Evolutionary conservation across 2,329 filamentous ascomycete species (phyloP).

Genomic region (Colletotrichum caudatum): DNA sequence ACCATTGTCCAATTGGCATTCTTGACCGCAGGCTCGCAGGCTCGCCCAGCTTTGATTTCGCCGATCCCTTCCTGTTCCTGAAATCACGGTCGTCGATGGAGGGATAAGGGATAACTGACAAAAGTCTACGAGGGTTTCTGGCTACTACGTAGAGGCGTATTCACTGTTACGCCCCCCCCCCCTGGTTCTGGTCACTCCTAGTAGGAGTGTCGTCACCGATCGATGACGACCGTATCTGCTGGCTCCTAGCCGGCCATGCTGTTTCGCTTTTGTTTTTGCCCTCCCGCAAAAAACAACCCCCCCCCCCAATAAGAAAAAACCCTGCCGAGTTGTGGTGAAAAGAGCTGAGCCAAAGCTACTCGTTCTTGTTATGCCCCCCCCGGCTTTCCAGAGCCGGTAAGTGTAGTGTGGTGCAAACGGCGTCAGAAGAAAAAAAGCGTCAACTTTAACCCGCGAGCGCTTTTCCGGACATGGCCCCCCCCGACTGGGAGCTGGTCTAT

Average conservation of each 20-base stretch:
- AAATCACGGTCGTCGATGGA: neutral
- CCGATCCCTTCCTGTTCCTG: slow-evolving; percentile 36
- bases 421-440: no score
- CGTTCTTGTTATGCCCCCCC: neutral
- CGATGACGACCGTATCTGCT: neutral
- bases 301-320: no score
- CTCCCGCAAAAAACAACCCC: no score
- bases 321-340: slow-evolving; percentile 1
- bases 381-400: no score
- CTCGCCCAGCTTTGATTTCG: slow-evolving; percentile 2
- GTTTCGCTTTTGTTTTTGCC: neutral
- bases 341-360: neutral
- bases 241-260: neutral
- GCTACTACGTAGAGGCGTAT: neutral
- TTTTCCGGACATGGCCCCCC: no score
- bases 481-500: no score
- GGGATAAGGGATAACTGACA: neutral
- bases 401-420: no score
- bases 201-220: neutral
- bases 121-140: neutral
- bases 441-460: no score
- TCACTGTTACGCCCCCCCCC: neutral
- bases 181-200: neutral
- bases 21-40: neutral
- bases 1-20: slow-evolving; percentile 5